A percentile compares a stretch with the other conserved stretches of the same genome.
Conservation (phyloP, 805 yeast species). For the Ogataea parapolymorpha region DNA sequence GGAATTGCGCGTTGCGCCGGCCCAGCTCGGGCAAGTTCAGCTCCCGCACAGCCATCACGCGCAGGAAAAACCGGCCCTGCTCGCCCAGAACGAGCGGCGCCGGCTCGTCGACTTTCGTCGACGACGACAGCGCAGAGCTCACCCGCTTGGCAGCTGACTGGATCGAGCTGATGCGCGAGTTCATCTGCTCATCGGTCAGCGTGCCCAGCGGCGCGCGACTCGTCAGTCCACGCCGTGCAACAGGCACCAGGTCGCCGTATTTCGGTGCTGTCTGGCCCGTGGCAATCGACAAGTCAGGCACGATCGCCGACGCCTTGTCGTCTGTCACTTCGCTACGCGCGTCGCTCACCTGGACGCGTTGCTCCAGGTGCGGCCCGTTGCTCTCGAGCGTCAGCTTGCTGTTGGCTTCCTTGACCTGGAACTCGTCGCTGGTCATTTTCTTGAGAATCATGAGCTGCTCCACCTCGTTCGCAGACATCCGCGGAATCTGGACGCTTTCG, state of each 20-base stretch:
- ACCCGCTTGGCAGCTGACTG: slow-evolving; percentile 2
- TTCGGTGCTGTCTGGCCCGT: slow-evolving; percentile 13
- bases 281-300: slow-evolving; percentile 31
- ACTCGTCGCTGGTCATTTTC: slow-evolving; percentile 31
- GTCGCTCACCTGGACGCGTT: slow-evolving; percentile 22
- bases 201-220: not conserved
- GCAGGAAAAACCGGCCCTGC: slow-evolving; percentile 52
- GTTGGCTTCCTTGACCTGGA: slow-evolving; percentile 27
- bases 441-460: slow-evolving; percentile 31
- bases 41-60: slow-evolving; percentile 44
- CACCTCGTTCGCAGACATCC: slow-evolving; percentile 26
- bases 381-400: slow-evolving; percentile 20
- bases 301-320: slow-evolving; percentile 19
- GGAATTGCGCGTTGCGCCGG: slow-evolving; percentile 46
- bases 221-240: slow-evolving; percentile 12
- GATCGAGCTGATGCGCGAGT: slow-evolving; percentile 1
- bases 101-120: slow-evolving; percentile 2
- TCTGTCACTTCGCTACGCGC: slow-evolving; percentile 13
- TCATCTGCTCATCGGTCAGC: not conserved
- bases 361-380: slow-evolving; percentile 18
- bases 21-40: slow-evolving; percentile 46
- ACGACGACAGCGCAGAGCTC: slow-evolving; percentile 8
- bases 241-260: slow-evolving; percentile 23
- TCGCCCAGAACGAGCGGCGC: slow-evolving; percentile 28
- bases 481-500: slow-evolving; percentile 16